Evolutionary conservation across 2,329 filamentous ascomycete species (phyloP), one percentile per base, ranked within the genome.

Genomic region (Venturia oleaginea): DNA sequence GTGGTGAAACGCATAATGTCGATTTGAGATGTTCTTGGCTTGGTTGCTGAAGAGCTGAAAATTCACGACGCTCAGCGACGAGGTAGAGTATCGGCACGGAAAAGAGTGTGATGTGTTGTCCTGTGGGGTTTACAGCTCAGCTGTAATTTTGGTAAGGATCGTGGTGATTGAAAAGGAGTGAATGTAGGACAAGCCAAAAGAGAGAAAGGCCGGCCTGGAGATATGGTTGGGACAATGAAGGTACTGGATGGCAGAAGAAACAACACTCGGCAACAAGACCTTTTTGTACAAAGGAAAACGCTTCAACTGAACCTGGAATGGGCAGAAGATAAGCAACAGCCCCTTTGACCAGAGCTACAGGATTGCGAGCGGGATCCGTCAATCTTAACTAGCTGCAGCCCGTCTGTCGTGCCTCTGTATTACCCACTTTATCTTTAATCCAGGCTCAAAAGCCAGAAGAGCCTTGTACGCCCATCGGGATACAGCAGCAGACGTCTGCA

Each of bases 341-440:
- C 51, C 51, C 51, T 57, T 57, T 57, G 27, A n/a, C 7, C 51
- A 57, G 24, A 34, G 51, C 27, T 34, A 57, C n/a, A 37, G 3
- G 27, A 19, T 17, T 19, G 27, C 10, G 22, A 34, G 51, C 51
- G 51, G 51, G 27, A 57, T 57, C 30, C 27, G 15, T 57, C 51
- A 57, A 57, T 57, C 51, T 57, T 57, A 57, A 34, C 30, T 34
- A 57, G 51, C 27, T 32, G 51, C 51, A 57, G 51, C 30, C 51
- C 46, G 51, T 34, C 51, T 34, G 51, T 57, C 51, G 51, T 57
- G 27, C 51, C 30, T 34, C 30, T 57, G 51, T 11, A 57, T 19
- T 57, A 57, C 51, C 30, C 51, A 57, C 51, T 34, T 32, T 57
- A 57, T 34, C 19, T 57, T 10, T 57, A 13, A 34, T n/a, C 30